phyloP scores from a whole-genome alignment of 2,329 filamentous ascomycete species.

The Venturia aucupariae region DNA sequence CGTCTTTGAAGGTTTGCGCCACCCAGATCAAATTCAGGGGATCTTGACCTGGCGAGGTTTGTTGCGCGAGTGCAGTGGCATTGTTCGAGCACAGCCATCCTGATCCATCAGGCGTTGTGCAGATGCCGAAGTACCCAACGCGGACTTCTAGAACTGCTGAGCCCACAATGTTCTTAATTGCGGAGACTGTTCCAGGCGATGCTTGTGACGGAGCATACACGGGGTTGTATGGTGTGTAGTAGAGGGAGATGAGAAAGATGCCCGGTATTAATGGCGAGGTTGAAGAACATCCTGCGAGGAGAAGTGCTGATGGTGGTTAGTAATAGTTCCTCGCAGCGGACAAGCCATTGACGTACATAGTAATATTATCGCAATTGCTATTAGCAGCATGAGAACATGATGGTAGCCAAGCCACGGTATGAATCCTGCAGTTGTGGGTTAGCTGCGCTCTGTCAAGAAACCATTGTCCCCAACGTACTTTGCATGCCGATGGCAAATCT shows the following conservation, averaged over 20 bases:
- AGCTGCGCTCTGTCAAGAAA: not conserved
- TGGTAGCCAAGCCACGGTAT: slow-evolving; percentile 58
- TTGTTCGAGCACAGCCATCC: slow-evolving; percentile 96
- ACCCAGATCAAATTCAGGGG: slow-evolving; percentile 97
- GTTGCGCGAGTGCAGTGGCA: slow-evolving; percentile 81
- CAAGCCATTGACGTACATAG: slow-evolving; percentile 58
- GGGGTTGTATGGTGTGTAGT: slow-evolving; percentile 82
- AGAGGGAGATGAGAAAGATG: slow-evolving; percentile 97
- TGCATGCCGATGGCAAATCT: slow-evolving; percentile 43
- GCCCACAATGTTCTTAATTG: slow-evolving; percentile 84
- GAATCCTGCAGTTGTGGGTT: slow-evolving; percentile 36
- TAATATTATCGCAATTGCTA: slow-evolving; percentile 86
- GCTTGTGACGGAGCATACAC: slow-evolving; percentile 79
- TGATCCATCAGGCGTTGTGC: slow-evolving; percentile 82
- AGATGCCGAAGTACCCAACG: slow-evolving; percentile 97
- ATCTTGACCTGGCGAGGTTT: slow-evolving; percentile 84
- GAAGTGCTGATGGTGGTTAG: slow-evolving; percentile 53
- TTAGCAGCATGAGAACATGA: slow-evolving; percentile 95
- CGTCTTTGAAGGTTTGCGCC: slow-evolving; percentile 93
- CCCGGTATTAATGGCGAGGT: slow-evolving; percentile 89
- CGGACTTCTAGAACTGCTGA: slow-evolving; percentile 76
- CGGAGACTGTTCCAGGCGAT: slow-evolving; percentile 74
- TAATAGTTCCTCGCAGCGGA: not conserved
- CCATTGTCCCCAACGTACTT: slow-evolving; percentile 27
- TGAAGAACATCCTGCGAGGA: slow-evolving; percentile 92